phyloP scores from a whole-genome alignment of 306 rosid species.

The Gleditsia sinensis region DNA sequence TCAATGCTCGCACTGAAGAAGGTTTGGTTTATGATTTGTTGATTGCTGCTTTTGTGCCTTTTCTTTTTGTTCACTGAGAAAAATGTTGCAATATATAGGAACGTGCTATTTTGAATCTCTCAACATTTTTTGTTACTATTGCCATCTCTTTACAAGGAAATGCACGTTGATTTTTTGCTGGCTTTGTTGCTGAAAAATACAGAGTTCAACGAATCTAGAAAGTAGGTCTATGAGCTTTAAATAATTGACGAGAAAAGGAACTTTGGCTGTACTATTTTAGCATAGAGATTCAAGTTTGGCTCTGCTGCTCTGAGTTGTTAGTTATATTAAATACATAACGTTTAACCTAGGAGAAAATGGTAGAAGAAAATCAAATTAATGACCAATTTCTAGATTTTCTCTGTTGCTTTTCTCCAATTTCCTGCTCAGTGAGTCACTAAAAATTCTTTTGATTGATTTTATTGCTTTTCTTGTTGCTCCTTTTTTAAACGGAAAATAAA shows the following conservation, averaged over 20 bases:
- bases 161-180: background rate
- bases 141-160: background rate
- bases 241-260: background rate
- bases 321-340: background rate
- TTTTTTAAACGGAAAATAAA: background rate
- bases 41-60: background rate
- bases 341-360: background rate
- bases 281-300: slow-evolving; percentile 16
- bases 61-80: background rate
- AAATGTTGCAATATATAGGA: background rate
- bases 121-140: background rate
- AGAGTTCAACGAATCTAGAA: background rate
- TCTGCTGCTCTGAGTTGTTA: slow-evolving; percentile 24
- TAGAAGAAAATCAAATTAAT: background rate
- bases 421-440: slow-evolving; percentile 1
- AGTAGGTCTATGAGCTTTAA: background rate
- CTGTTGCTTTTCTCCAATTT: background rate
- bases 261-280: background rate
- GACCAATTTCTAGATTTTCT: background rate
- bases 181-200: background rate
- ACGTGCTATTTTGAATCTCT: background rate
- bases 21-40: slow-evolving; percentile 27
- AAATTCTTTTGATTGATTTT: background rate
- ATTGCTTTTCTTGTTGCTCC: background rate
- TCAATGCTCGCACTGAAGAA: slow-evolving; percentile 45